Evolutionary conservation across 768 basidiomycete genomes (phyloP).

Genomic region (Calocybe indica): DNA sequence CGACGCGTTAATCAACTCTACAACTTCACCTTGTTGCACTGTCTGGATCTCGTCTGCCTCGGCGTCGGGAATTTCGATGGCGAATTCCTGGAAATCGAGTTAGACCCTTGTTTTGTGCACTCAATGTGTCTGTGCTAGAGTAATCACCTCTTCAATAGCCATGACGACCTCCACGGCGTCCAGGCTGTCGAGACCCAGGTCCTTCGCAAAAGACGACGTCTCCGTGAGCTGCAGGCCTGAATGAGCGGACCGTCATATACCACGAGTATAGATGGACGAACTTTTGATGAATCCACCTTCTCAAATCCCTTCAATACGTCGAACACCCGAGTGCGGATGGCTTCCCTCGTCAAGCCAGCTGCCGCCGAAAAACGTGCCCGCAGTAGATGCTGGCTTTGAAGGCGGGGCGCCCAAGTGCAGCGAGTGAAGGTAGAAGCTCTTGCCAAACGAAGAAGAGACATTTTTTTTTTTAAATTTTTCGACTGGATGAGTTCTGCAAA

Average conservation of each 20-base stretch:
- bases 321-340: conserved; percentile 69
- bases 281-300: conserved; percentile 78
- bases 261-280: conserved; percentile 13
- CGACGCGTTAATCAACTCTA: neutral
- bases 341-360: conserved; percentile 57
- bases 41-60: conserved; percentile 95
- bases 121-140: conserved; percentile 1
- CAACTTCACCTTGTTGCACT: conserved; percentile 74
- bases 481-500: neutral
- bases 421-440: conserved; percentile 39
- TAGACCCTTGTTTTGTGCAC: neutral
- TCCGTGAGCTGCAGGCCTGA: conserved; percentile 13
- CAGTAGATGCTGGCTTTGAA: conserved; percentile 31
- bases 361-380: conserved; percentile 61
- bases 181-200: conserved; percentile 91
- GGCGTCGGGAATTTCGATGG: conserved; percentile 94
- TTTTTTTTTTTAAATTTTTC: conserved; percentile 12
- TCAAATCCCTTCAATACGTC: conserved; percentile 87
- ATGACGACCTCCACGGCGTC: conserved; percentile 98
- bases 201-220: conserved; percentile 56
- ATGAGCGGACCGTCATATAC: neutral
- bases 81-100: conserved; percentile 67
- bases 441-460: conserved; percentile 52
- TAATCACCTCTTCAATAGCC: conserved; percentile 87
- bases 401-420: conserved; percentile 26